These are phyloP conservation scores for Ustilago shanxiensis DNA, from an alignment of 1,284 basidiomycete genomes.

Conservation along the genomic window DNA sequence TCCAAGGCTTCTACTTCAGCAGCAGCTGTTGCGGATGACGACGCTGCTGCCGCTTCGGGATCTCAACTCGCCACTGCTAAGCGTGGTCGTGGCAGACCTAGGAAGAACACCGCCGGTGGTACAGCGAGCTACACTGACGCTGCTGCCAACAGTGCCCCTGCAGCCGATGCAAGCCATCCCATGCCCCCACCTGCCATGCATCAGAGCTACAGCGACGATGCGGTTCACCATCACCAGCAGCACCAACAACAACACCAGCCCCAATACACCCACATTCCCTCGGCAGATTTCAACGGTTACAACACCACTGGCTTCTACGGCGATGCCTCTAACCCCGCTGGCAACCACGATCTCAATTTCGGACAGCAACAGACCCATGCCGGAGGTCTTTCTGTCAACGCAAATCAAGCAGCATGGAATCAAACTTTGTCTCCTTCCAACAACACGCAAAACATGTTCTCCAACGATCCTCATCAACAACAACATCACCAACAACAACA, in stretches of 20 bases:
- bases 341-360: slow-evolving; percentile 3
- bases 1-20: slow-evolving; percentile 24
- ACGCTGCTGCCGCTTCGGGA: slow-evolving; percentile 2
- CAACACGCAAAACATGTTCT: slow-evolving; percentile 32
- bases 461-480: slow-evolving; percentile 15
- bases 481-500: slow-evolving; percentile 24
- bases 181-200: slow-evolving; percentile 41
- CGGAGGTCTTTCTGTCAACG: slow-evolving; percentile 13
- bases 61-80: slow-evolving; percentile 35
- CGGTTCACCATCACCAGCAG: slow-evolving; percentile 32
- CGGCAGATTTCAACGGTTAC: slow-evolving; percentile 32
- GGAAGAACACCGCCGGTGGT: slow-evolving; percentile 34
- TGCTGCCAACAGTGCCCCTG: slow-evolving; percentile 5
- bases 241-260: slow-evolving; percentile 47
- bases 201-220: slow-evolving; percentile 44
- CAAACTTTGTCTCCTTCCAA: slow-evolving; percentile 26
- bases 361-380: neutral
- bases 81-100: slow-evolving; percentile 45
- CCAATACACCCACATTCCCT: slow-evolving; percentile 40
- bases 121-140: neutral
- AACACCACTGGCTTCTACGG: slow-evolving; percentile 21
- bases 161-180: slow-evolving; percentile 11
- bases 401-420: slow-evolving; percentile 30
- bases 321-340: slow-evolving; percentile 13
- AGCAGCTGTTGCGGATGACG: slow-evolving; percentile 28